Conservation (phyloP, 177 flowering plant genomes). For the Tripterygium wilfordii region DNA sequence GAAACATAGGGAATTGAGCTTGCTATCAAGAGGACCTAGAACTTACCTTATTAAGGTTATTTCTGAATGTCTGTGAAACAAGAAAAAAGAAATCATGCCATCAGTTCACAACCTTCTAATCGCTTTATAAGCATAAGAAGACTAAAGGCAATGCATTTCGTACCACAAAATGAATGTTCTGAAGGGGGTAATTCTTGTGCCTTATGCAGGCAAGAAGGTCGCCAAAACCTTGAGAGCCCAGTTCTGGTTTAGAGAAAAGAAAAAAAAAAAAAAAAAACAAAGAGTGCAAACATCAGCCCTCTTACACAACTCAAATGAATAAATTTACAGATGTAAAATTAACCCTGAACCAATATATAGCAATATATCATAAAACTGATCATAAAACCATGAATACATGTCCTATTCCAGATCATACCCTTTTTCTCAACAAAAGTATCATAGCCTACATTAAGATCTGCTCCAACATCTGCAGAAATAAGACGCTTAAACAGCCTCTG, state of each 20-base stretch:
- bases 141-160: conserved; percentile 12
- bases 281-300: conserved; percentile 20
- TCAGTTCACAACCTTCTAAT: conserved; percentile 6
- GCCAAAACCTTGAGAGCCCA: conserved; percentile 90
- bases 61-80: conserved; percentile 73
- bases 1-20: neutral
- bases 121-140: neutral
- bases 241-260: conserved; percentile 41
- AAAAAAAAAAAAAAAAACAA: conserved; percentile 10
- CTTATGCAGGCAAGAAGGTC: conserved; percentile 86
- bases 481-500: conserved; percentile 92
- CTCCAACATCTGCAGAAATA: conserved; percentile 76
- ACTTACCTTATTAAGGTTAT: conserved; percentile 96
- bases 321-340: neutral
- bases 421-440: conserved; percentile 71
- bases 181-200: conserved; percentile 71
- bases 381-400: no score
- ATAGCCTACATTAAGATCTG: conserved; percentile 87
- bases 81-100: conserved; percentile 6
- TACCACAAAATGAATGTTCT: conserved; percentile 98
- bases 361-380: no score
- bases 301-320: conserved; percentile 3
- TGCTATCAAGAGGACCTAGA: neutral
- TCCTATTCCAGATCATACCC: no score
- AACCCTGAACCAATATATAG: no score